Conservation (phyloP, 2,329 filamentous ascomycete species). For the Calonectria crousiana region DNA sequence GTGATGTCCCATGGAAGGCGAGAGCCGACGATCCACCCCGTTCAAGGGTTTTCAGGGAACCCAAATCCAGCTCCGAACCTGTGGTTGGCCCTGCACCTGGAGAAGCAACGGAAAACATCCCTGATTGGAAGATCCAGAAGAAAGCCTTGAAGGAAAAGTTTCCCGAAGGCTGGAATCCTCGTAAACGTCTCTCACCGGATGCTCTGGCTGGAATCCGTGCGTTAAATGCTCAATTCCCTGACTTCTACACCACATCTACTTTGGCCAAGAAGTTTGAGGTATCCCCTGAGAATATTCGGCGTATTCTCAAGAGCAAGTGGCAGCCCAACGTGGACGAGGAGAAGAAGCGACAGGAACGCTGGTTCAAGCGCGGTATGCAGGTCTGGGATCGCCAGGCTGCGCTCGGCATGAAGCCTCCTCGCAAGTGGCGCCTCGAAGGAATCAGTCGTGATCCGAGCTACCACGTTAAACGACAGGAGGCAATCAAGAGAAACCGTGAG, state of each 20-base stretch:
- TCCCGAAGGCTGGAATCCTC: slow-evolving; percentile 82
- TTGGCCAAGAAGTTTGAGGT: slow-evolving; percentile 86
- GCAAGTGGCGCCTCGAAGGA: slow-evolving; percentile 69
- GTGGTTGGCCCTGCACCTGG: slow-evolving; percentile 30
- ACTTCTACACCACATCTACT: slow-evolving; percentile 78
- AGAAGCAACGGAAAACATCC: slow-evolving; percentile 46
- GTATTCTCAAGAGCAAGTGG: slow-evolving; percentile 88
- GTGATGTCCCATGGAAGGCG: background rate
- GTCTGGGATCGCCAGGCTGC: slow-evolving; percentile 72
- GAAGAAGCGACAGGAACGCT: slow-evolving; percentile 68
- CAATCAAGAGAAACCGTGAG: slow-evolving; percentile 44
- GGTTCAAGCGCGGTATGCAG: slow-evolving; percentile 70
- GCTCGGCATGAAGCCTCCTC: slow-evolving; percentile 71
- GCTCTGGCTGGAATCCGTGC: slow-evolving; percentile 90
- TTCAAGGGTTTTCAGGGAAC: background rate
- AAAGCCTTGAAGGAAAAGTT: slow-evolving; percentile 82
- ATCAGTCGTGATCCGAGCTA: slow-evolving; percentile 59
- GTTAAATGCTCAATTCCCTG: slow-evolving; percentile 81
- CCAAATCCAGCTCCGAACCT: slow-evolving; percentile 6
- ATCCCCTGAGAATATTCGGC: slow-evolving; percentile 87
- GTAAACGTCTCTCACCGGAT: slow-evolving; percentile 90
- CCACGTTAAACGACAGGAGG: slow-evolving; percentile 50
- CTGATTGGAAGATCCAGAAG: slow-evolving; percentile 83
- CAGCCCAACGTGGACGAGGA: slow-evolving; percentile 70
- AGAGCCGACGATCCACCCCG: background rate